These are phyloP conservation scores for Chloranthus sessilifolius DNA, from an alignment of 164 flowering plant genomes.

Conservation along the genomic window DNA sequence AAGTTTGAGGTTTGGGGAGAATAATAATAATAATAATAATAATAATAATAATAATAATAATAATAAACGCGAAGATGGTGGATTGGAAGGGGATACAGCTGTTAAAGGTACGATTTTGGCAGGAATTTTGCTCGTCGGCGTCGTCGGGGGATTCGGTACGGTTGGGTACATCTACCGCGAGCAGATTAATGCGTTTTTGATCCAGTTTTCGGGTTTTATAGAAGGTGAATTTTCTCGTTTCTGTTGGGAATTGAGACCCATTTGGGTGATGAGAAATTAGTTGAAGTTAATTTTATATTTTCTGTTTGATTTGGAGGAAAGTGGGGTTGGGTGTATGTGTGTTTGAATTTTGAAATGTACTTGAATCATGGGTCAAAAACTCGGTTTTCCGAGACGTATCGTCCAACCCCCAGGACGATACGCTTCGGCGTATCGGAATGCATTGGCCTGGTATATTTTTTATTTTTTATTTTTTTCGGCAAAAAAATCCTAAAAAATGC, in stretches of 20 bases:
- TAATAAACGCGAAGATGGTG: conserved; percentile 18
- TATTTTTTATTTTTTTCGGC: too few species aligned
- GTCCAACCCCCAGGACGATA: too few species aligned
- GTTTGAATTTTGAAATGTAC: too few species aligned
- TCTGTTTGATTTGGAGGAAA: neutral
- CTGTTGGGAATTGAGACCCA: too few species aligned
- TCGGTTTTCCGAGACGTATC: too few species aligned
- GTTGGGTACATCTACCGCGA: conserved; percentile 87
- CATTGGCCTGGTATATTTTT: neutral
- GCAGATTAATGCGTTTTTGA: conserved; percentile 78
- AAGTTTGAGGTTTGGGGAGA: conserved; percentile 46
- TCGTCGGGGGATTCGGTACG: conserved; percentile 79
- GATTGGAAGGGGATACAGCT: conserved; percentile 41
- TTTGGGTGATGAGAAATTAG: conserved; percentile 1
- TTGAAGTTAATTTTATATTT: neutral
- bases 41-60: conserved; percentile 19
- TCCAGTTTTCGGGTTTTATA: conserved; percentile 72
- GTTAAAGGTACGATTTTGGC: conserved; percentile 85
- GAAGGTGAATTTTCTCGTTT: conserved; percentile 48
- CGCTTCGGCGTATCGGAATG: too few species aligned
- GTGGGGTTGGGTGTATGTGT: neutral
- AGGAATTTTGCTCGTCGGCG: conserved; percentile 76
- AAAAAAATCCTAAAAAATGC: too few species aligned
- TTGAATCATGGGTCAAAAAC: too few species aligned
- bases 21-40: conserved; percentile 27